These are phyloP conservation scores for Luffa acutangula DNA, from an alignment of 306 rosid species.

Conservation along the genomic window DNA sequence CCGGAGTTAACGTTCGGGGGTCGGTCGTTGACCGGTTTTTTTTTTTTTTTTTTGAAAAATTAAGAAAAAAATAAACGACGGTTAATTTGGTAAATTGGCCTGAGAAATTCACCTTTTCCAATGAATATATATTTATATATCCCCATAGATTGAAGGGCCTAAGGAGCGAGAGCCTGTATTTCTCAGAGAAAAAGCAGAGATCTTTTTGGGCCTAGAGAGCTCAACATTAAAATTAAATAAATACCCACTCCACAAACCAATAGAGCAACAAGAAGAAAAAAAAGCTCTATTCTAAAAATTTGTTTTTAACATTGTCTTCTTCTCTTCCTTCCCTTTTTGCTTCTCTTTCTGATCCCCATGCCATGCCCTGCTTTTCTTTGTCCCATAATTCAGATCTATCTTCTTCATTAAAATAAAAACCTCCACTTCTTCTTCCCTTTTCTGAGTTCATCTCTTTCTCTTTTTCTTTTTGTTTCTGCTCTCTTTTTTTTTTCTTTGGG, in stretches of 20 bases:
- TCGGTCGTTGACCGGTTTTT: slow-evolving; percentile 25
- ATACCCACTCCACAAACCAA: neutral
- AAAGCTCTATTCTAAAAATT: too few species aligned
- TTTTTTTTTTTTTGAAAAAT: neutral
- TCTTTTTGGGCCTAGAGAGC: slow-evolving; percentile 19
- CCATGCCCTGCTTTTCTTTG: slow-evolving; percentile 3
- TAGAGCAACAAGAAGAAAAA: neutral
- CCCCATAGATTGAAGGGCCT: neutral
- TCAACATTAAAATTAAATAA: neutral
- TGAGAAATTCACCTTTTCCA: slow-evolving; percentile 2
- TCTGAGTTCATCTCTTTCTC: too few species aligned
- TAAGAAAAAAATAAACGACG: slow-evolving; percentile 10
- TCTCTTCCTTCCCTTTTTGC: neutral
- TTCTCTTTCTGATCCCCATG: slow-evolving; percentile 31
- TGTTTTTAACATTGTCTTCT: neutral
- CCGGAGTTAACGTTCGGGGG: slow-evolving; percentile 4
- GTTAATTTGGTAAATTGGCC: slow-evolving; percentile 11
- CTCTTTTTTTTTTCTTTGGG: neutral
- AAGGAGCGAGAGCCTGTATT: slow-evolving; percentile 10
- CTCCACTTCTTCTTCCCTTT: too few species aligned
- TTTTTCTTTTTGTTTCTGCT: neutral
- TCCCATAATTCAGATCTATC: slow-evolving; percentile 30
- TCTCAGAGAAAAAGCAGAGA: slow-evolving; percentile 16
- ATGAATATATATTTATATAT: slow-evolving; percentile 26
- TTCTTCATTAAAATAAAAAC: neutral